phyloP scores from a whole-genome alignment of 2,329 filamentous ascomycete species.

The Ceratocystis diversiconidia region DNA sequence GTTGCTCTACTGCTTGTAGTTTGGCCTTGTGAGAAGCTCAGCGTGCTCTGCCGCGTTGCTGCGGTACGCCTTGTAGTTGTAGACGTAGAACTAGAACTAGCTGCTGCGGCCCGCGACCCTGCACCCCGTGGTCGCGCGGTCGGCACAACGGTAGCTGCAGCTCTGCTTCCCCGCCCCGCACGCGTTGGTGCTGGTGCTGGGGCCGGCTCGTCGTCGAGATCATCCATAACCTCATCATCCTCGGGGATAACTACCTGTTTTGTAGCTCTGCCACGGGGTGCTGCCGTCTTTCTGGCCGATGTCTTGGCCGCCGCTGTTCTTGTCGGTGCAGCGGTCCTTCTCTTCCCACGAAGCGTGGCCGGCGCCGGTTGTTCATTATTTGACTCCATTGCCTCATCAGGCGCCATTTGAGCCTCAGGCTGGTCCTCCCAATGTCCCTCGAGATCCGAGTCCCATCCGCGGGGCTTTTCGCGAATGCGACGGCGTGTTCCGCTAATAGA shows the following conservation, averaged over 20 bases:
- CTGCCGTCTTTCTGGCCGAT: constrained; percentile 30
- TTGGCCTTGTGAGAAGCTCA: constrained; percentile 35
- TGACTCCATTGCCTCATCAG: constrained; percentile 32
- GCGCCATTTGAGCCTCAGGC: constrained; percentile 41
- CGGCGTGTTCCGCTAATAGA: constrained; percentile 30
- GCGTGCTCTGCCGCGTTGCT: constrained; percentile 33
- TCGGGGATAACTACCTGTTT: constrained; percentile 25
- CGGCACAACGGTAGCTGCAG: background rate
- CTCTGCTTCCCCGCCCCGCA: background rate
- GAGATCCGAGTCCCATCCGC: constrained; percentile 76
- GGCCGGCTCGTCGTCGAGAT: constrained; percentile 30
- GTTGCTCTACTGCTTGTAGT: constrained; percentile 15
- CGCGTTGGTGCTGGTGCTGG: constrained; percentile 24
- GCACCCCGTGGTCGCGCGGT: constrained; percentile 18
- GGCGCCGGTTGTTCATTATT: constrained; percentile 23
- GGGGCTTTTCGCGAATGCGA: constrained; percentile 44
- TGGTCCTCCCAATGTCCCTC: constrained; percentile 78
- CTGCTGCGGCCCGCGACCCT: constrained; percentile 13
- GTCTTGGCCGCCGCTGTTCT: constrained; percentile 29
- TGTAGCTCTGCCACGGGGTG: constrained; percentile 27
- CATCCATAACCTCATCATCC: constrained; percentile 40
- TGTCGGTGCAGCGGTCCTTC: constrained; percentile 9
- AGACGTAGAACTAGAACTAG: constrained; percentile 20
- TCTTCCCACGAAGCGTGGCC: background rate
- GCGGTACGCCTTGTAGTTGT: constrained; percentile 20